These are phyloP conservation scores for Polytolypa hystricis DNA, from an alignment of 2,329 filamentous ascomycete species.

Conservation along the genomic window DNA sequence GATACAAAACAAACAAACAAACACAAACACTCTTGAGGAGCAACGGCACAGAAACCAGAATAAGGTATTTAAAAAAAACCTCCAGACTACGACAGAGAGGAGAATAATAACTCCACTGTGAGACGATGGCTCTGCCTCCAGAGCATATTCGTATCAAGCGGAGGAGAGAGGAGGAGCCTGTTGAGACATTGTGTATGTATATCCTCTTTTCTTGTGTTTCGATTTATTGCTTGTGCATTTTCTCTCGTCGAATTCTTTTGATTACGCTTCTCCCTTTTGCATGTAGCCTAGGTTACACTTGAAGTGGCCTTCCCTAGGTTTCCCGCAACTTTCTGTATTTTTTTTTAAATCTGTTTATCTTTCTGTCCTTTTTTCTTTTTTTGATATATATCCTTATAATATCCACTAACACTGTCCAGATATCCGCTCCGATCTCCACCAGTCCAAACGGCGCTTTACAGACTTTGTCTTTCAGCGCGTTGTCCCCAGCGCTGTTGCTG, in stretches of 20 bases:
- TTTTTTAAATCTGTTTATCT: neutral
- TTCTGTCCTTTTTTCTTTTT: neutral
- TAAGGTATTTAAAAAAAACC: no score
- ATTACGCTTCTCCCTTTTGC: no score
- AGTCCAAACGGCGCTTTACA: constrained; percentile 38
- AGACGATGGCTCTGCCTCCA: constrained; percentile 36
- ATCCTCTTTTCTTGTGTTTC: constrained; percentile 8
- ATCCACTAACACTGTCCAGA: constrained; percentile 18
- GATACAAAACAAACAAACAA: no score
- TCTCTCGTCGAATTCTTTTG: no score
- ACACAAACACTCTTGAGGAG: no score
- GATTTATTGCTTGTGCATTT: no score
- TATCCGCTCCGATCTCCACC: constrained; percentile 34
- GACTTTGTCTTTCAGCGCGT: constrained; percentile 38
- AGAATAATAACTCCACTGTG: no score
- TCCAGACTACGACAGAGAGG: no score
- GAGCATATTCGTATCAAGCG: constrained; percentile 46
- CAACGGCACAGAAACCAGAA: no score
- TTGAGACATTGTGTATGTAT: constrained; percentile 41
- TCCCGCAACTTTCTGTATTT: constrained; percentile 9
- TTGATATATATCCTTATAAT: neutral
- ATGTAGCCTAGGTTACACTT: no score
- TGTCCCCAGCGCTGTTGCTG: constrained; percentile 15
- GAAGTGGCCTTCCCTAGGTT: no score
- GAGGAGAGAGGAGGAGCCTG: constrained; percentile 44